Base-by-base conservation (phyloP, 192 early-diverging fungal genomes). In the Mortierella hygrophila region DNA sequence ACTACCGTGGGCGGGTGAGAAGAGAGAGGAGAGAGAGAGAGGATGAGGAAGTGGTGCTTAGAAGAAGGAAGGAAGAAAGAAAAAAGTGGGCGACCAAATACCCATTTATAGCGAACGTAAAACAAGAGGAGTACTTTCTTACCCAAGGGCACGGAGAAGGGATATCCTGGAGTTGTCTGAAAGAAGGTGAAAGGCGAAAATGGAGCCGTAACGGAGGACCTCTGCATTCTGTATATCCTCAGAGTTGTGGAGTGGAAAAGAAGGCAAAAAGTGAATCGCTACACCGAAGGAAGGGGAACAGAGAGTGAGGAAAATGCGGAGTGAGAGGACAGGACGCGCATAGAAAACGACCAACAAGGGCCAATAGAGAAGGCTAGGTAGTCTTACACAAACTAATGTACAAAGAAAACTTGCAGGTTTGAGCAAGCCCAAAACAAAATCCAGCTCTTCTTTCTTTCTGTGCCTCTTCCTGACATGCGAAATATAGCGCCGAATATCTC, bases 11-110 rank as follows among this genome's bases (percentile, higher is more conserved):
- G 13, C 13, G 21, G 54, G 55, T 41, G 76, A 78, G 38, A 13
- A 60, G 69, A 42, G 76, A 42, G 52, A 47, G 42, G 75, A 15
- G 73, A 47, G 41, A 54, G 72, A 47, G 47, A 21, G 70, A 69
- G 26, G 46, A 49, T 10, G 29, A 75, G 37, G 11, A 75, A 26
- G 38, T 70, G 9, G 70, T 21, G 70, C 7, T n/a, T 20, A 37
- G 26, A 78, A 40, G 23, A 60, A 52, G 54, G 65, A 77, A 41
- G 44, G 68, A 32, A 76, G n/a, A 26, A 77, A 52, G 8, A 38
- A 23, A 70, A 54, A 70, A 68, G 41, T 20, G 68, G 26, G 7
- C 26, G 65, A 49, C 11, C 23, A 70, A 68, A 29, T 18, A 35
- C 40, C 21, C n/a, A 38, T 44, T 65, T 60, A 63, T 49, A 52